Evolutionary conservation across 1,284 basidiomycete genomes (phyloP).

Genomic region (Microbotryum silenes-acaulis): DNA sequence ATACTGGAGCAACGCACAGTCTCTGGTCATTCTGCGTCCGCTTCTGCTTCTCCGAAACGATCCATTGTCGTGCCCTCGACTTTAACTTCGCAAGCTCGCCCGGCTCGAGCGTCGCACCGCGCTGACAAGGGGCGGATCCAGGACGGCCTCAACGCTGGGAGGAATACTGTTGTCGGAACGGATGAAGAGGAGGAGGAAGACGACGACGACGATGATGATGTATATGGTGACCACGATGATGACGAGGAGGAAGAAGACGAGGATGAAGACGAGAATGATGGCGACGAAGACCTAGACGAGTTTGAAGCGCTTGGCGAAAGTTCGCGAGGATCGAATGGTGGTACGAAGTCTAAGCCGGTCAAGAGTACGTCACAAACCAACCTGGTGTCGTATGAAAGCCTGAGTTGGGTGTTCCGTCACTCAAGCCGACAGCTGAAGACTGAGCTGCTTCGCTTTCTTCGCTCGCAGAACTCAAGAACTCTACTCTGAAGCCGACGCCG

Average conservation of each 20-base stretch:
- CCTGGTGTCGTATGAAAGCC: not conserved
- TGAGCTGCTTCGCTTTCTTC: not conserved
- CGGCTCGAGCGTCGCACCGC: conserved; percentile 4
- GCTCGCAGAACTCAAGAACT: conserved; percentile 27
- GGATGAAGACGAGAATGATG: conserved; percentile 11
- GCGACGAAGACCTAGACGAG: conserved; percentile 25
- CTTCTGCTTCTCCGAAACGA: not conserved
- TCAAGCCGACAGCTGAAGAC: not conserved
- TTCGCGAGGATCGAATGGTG: conserved; percentile 7
- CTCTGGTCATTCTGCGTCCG: not conserved
- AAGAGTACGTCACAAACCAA: conserved; percentile 23
- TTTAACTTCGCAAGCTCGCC: not conserved
- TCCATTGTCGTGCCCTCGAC: not conserved
- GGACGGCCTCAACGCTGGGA: conserved; percentile 13
- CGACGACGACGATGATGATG: conserved; percentile 10
- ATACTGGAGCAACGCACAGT: conserved; percentile 27
- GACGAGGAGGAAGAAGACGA: conserved; percentile 8
- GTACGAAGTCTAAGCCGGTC: not conserved
- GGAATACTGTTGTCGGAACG: conserved; percentile 4
- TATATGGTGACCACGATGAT: conserved; percentile 17
- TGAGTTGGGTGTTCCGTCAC: not conserved
- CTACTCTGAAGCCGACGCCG: conserved; percentile 27
- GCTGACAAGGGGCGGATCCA: conserved; percentile 20
- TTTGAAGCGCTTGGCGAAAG: conserved; percentile 30
- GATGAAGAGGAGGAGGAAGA: conserved; percentile 4